phyloP scores from a whole-genome alignment of 2,329 filamentous ascomycete species.

The Lithohypha guttulata region DNA sequence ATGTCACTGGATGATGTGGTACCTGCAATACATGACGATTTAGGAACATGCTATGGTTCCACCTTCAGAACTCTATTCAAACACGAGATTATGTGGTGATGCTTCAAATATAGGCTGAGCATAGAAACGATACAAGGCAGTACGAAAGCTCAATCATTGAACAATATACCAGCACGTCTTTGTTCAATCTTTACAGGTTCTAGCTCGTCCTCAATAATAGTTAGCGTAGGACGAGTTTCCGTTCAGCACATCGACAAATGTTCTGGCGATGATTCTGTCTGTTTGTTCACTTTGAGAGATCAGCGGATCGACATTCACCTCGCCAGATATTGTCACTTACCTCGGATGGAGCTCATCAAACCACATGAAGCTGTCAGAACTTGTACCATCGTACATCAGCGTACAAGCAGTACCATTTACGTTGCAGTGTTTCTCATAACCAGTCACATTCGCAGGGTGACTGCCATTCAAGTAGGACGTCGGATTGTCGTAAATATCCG shows the following conservation, averaged over 20 bases:
- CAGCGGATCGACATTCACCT: background rate
- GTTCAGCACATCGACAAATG: constrained; percentile 45
- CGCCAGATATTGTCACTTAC: constrained; percentile 1
- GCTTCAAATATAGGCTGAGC: too few species aligned
- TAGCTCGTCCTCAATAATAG: constrained; percentile 16
- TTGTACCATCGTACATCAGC: constrained; percentile 33
- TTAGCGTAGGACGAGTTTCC: constrained; percentile 30
- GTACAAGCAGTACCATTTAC: constrained; percentile 45
- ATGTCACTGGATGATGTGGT: too few species aligned
- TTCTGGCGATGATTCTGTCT: constrained; percentile 45
- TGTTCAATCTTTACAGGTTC: background rate
- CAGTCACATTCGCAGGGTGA: constrained; percentile 51
- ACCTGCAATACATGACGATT: too few species aligned
- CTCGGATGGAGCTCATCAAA: constrained; percentile 58
- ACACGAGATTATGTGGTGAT: too few species aligned
- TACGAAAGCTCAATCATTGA: background rate
- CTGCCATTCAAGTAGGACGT: constrained; percentile 50
- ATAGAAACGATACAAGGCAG: background rate
- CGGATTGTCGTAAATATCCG: constrained; percentile 49
- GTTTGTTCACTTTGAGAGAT: constrained; percentile 38
- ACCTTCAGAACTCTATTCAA: background rate
- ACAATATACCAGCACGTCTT: background rate
- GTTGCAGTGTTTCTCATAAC: constrained; percentile 47
- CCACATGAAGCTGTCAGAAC: constrained; percentile 18
- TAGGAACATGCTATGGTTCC: too few species aligned